Conservation (phyloP, 2,329 filamentous ascomycete species). For the Tolypocladium paradoxum region DNA sequence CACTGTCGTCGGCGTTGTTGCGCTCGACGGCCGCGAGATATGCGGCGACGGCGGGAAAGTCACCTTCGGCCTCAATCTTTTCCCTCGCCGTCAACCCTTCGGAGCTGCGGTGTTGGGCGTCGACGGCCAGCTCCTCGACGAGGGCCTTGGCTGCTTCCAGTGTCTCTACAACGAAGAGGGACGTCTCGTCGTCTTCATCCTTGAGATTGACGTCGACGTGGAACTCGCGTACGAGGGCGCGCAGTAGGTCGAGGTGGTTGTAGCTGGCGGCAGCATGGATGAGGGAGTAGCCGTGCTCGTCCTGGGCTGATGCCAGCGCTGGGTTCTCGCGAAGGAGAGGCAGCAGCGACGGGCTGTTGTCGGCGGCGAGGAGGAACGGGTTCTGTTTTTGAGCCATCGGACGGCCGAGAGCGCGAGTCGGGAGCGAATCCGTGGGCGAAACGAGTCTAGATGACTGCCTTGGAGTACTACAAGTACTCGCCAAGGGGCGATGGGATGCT, state of each 20-base stretch:
- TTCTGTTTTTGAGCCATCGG: conserved; percentile 46
- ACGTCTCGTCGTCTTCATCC: conserved; percentile 88
- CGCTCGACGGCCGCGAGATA: conserved; percentile 45
- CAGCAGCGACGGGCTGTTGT: conserved; percentile 65
- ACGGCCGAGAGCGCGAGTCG: neutral
- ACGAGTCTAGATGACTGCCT: neutral
- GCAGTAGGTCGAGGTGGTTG: conserved; percentile 72
- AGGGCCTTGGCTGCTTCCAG: conserved; percentile 67
- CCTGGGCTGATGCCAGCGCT: conserved; percentile 66
- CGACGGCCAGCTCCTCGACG: conserved; percentile 70
- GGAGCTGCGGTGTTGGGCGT: conserved; percentile 52
- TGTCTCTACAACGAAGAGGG: conserved; percentile 86
- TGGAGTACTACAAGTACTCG: neutral
- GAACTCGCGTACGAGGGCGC: conserved; percentile 64
- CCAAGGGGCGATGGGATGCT: neutral
- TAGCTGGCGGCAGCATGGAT: conserved; percentile 91
- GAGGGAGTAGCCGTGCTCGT: conserved; percentile 88
- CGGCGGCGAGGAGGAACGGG: conserved; percentile 67
- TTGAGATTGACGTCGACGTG: conserved; percentile 67
- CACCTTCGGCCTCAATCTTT: conserved; percentile 67
- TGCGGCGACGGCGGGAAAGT: conserved; percentile 63
- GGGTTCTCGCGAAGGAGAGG: conserved; percentile 64
- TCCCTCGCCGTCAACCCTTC: conserved; percentile 74
- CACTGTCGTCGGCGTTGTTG: conserved; percentile 13
- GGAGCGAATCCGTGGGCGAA: neutral